Evolutionary conservation across 2,329 filamentous ascomycete genomes (phyloP).

Genomic region (Diaporthe sp.): DNA sequence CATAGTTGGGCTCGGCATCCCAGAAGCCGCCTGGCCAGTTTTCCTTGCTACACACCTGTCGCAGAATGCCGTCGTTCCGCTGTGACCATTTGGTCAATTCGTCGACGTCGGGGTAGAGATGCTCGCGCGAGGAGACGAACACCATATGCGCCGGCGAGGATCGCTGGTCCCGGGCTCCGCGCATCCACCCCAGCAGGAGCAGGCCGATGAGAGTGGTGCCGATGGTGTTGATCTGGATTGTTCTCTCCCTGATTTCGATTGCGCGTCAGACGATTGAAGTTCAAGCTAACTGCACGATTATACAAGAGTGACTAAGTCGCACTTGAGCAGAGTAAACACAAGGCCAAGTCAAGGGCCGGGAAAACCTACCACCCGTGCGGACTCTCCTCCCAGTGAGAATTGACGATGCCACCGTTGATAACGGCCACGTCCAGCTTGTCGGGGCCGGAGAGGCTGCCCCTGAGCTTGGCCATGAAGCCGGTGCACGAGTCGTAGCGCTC

Average conservation of each 20-base stretch:
- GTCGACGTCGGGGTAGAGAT: conserved; percentile 42
- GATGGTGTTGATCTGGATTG: conserved; percentile 71
- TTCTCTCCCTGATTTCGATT: conserved; percentile 56
- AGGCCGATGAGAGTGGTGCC: conserved; percentile 68
- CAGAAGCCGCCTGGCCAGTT: conserved; percentile 45
- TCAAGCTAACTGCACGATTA: too few species aligned
- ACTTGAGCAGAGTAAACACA: too few species aligned
- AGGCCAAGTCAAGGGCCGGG: too few species aligned
- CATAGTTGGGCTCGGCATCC: conserved; percentile 43
- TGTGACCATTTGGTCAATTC: conserved; percentile 42
- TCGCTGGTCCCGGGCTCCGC: conserved; percentile 45
- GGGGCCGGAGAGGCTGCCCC: conserved; percentile 42
- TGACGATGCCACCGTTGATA: conserved; percentile 47
- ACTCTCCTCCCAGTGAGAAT: conserved; percentile 42
- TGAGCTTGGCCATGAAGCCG: conserved; percentile 44
- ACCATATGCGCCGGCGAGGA: conserved; percentile 46
- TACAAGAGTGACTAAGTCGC: too few species aligned
- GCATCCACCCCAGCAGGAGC: conserved; percentile 64
- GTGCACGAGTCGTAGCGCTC: conserved; percentile 45
- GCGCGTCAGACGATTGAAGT: background rate
- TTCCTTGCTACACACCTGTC: conserved; percentile 46
- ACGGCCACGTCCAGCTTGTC: conserved; percentile 47
- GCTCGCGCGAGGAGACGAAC: conserved; percentile 44
- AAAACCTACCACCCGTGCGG: conserved; percentile 49
- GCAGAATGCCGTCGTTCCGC: conserved; percentile 43